These are phyloP conservation scores for Alternaria solani DNA, from an alignment of 2,329 filamentous ascomycete genomes.

Conservation along the genomic window DNA sequence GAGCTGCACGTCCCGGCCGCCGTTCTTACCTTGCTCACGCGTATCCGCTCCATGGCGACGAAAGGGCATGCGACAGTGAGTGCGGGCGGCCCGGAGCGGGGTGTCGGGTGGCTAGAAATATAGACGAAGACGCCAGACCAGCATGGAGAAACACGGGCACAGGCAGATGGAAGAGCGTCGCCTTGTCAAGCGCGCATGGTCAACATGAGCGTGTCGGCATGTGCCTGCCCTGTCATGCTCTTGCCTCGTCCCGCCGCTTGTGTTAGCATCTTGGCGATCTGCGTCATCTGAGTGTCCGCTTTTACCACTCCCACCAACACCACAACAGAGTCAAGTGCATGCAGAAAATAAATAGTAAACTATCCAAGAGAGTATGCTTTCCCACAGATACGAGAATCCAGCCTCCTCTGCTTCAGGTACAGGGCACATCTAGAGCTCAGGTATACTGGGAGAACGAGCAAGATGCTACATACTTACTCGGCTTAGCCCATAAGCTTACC, in stretches of 20 bases:
- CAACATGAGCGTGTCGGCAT: constrained; percentile 28
- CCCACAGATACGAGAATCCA: neutral
- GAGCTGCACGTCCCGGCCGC: neutral
- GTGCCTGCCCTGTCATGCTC: constrained; percentile 30
- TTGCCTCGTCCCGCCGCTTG: constrained; percentile 31
- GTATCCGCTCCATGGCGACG: constrained; percentile 55
- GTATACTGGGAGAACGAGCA: constrained; percentile 3
- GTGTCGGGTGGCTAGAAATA: constrained; percentile 8
- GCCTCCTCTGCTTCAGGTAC: neutral
- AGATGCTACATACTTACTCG: constrained; percentile 8
- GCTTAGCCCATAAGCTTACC: constrained; percentile 15
- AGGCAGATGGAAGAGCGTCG: constrained; percentile 11
- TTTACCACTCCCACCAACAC: neutral
- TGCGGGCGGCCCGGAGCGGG: constrained; percentile 6
- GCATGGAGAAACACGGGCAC: constrained; percentile 2
- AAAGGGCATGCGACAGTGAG: constrained; percentile 1
- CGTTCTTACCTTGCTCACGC: constrained; percentile 54
- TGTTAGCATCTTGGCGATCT: constrained; percentile 31
- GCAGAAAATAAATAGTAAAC: no score
- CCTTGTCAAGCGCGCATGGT: constrained; percentile 21
- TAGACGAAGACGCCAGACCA: constrained; percentile 10
- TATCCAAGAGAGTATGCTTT: constrained; percentile 6
- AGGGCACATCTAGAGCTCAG: neutral
- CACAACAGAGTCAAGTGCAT: neutral
- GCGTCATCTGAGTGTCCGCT: constrained; percentile 20